Evolutionary conservation across 257 asterid genomes (phyloP), one percentile per base, ranked within the genome.

Genomic region (Solanum virginianum): DNA sequence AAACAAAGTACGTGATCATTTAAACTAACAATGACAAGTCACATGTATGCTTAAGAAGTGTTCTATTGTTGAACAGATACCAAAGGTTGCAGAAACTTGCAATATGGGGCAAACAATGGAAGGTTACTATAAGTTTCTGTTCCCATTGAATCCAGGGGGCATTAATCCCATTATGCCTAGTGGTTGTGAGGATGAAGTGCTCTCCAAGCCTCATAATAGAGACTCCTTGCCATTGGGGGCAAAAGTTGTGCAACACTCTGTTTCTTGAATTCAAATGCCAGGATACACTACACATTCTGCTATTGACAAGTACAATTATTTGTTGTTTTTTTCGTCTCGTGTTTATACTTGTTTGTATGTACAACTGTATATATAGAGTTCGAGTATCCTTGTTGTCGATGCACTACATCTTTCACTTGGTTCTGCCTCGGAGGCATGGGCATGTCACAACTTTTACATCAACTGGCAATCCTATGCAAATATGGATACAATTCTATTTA

Each of bases 31-130:
- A 75, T 7, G 59, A 74, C 57, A 45, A 45, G 39, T 24, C 43
- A 75, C 79, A 10, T 69, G 24, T 4, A 75, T 49, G 62, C 57
- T 49, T 75, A 75, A 49, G 45, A 59, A 62, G 71, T 32, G 26
- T 51, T 71, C 26, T 15, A 66, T 66, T 86, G 56, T 45, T 85
- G 80, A 87, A 85, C 94, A 96, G 99, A 93, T 94, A n/a, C 96
- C 98, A 14, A 92, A 94, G 89, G 92, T 97, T 69, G 99, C 97
- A 32, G 91, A 85, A 57, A 97, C 99, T 55, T 97, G 99, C 92
- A 97, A 95, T 83, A 89, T 95, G 24, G 90, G 80, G 71, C 97
- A 93, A 9, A 93, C 93, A 12, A 94, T 93, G 97, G 97, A 94
- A 82, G 98, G 98, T 15, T 97, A 95, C 89, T 97, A 92, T 91